Evolutionary conservation across 345 rosid species (phyloP), one percentile per base, ranked within the genome.

Genomic region (Melaleuca quinquenervia): DNA sequence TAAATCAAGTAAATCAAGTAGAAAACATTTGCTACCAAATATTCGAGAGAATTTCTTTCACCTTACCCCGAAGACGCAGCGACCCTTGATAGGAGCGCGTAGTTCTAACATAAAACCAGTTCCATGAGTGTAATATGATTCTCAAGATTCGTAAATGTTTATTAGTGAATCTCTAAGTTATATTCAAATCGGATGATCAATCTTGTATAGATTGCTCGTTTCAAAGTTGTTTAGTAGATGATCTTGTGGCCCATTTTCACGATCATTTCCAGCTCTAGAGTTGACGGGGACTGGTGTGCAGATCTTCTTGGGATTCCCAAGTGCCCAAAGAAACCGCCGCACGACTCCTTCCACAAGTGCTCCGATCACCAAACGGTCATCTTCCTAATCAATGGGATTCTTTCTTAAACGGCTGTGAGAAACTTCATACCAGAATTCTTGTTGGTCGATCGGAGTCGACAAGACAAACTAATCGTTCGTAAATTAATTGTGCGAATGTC

Each of bases 401-500:
- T 70, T 36, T 36, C 48, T 70, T 8, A 8, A 70, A 36, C 13
- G 45, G 78, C 78, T 18, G 78, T 12, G 36, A 32, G 48, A 32
- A 70, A 70, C 6, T 3, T 20, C 32, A 8, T 36, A 13, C 12
- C 2, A 22, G 26, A 13, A 1, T 58, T 58, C 70, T 0, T n/a
- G 2, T n/a, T 29, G 13, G 24, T 32, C 0, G 1, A 8, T 16
- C 45, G 32, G 36, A 32, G 45, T 70, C 13, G 18, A 32, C 7
- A 12, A 9, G 13, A 5, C 78, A 5, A 18, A 32, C 48, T 32
- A 7, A 18, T 8, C 0, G 3, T 3, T 36, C 24, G 0, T 8
- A 32, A 18, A 64, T 16, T 20, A 32, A 32, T 18, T 16, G 0
- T 18, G 0, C 9, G 5, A 5, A 64, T 64, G 3, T 1, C 11